phyloP scores from a whole-genome alignment of 2,329 filamentous ascomycete genomes.

The Cercospora janseana region DNA sequence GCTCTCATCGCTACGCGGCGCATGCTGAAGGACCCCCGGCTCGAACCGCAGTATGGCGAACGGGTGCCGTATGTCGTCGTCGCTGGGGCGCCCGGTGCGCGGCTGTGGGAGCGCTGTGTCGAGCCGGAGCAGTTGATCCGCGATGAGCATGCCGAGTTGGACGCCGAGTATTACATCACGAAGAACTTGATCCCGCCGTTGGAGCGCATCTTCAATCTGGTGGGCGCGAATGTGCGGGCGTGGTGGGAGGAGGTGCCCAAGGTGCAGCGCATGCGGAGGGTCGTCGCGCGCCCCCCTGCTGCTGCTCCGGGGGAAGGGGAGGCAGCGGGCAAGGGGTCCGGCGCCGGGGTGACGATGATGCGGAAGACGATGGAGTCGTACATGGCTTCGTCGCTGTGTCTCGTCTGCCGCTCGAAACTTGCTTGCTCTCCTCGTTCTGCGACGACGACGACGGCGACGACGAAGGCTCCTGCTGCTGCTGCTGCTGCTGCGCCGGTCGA shows the following conservation, averaged over 20 bases:
- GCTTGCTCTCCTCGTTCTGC: too few species aligned
- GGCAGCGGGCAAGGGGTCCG: conserved; percentile 22
- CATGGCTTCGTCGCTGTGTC: conserved; percentile 75
- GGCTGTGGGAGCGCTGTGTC: conserved; percentile 86
- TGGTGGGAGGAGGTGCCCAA: conserved; percentile 99
- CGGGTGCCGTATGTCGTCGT: conserved; percentile 93
- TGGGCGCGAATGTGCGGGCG: conserved; percentile 81
- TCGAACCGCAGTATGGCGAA: conserved; percentile 92
- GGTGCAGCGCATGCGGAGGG: conserved; percentile 68
- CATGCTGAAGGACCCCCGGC: conserved; percentile 81
- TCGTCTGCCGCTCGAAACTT: conserved; percentile 68
- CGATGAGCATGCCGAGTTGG: conserved; percentile 75
- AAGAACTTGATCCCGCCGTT: conserved; percentile 95
- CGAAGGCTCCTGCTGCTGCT: conserved; percentile 17
- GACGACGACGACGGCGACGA: too few species aligned
- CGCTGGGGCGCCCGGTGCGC: conserved; percentile 78
- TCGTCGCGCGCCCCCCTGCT: too few species aligned
- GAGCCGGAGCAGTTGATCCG: conserved; percentile 77
- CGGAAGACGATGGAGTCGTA: conserved; percentile 86
- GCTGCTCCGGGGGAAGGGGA: conserved; percentile 22
- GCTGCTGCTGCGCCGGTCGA: conserved; percentile 15
- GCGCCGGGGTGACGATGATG: conserved; percentile 19
- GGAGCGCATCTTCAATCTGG: conserved; percentile 93
- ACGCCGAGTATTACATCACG: conserved; percentile 93
- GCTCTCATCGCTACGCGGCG: conserved; percentile 81